Evolutionary conservation across 495 filamentous ascomycete genomes (phyloP), one percentile per base, ranked within the genome.

Genomic region (Hyaloscypha hepaticicola): DNA sequence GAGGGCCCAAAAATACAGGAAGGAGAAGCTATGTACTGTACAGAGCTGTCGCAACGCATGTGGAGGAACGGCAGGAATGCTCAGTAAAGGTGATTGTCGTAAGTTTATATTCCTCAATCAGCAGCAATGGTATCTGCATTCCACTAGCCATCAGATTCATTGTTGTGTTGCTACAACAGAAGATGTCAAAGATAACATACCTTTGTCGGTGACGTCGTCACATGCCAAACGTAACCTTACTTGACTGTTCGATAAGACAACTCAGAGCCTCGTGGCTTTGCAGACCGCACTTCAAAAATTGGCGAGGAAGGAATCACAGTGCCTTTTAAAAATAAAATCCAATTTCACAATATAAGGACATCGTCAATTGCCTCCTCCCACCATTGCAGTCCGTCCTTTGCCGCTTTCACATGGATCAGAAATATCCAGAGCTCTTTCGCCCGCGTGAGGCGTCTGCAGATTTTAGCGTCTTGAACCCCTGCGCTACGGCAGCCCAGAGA

Each of bases 161-260:
- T 34, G 50, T 61, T 66, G 70, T 68, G 70, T 68, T 61, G 53
- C 26, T 5, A 1, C 27, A 26, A 8, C 12, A 29, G 29, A 33
- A 6, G 7, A 33, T 57, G 53, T 57, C 53, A 24, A 57, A 33
- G 53, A 29, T 57, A 2, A 58, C 59, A 25, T 55, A 60, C 51
- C 48, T 51, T 58, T 41, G 45, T 58, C 33, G 58, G 61, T 64
- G 41, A 65, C 63, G 65, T 67, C 63, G 65, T 67, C 65, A 67
- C 65, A 67, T 63, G 65, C 65, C 24, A 61, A 65, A 50, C 24
- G 7, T 25, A 12, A 19, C 24, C 24, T 26, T 25, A 7, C 3
- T 53, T 28, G 50, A 53, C 1, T 24, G 50, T 53, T 19, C 5
- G 50, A 24, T 53, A 16, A 33, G 31, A 45, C 38, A 45, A 45